Percentiles rank a stretch among this genome's conserved stretches.
Conservation (phyloP, 208 protist species). For the Vickermania spadyakhi region DNA sequence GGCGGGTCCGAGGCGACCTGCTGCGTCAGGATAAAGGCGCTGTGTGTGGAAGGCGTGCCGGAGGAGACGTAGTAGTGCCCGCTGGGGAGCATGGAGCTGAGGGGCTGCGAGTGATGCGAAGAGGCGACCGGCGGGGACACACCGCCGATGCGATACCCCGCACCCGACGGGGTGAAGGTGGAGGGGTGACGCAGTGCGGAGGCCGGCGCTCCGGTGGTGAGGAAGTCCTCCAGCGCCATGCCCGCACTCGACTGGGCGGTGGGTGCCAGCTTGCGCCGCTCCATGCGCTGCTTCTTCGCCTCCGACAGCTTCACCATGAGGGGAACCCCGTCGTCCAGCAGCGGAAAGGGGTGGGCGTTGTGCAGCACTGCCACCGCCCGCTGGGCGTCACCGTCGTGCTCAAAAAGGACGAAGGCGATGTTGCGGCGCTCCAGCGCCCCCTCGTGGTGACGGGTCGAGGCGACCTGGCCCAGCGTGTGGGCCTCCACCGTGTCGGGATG, state of each 20-base stretch:
- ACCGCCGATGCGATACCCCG: not conserved
- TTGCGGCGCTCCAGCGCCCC: slow-evolving; percentile 25
- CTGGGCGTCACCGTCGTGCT: slow-evolving; percentile 43
- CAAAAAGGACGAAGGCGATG: slow-evolving; percentile 74
- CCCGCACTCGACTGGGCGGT: not conserved
- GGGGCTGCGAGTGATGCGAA: not conserved
- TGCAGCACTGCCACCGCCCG: slow-evolving; percentile 35
- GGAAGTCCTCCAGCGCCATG: not conserved
- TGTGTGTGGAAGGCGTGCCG: not conserved
- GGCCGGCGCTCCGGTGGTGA: not conserved
- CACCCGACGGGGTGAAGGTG: not conserved
- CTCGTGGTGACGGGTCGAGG: not conserved
- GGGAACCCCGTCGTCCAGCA: slow-evolving; percentile 33
- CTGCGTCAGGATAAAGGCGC: not conserved
- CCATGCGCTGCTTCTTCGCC: slow-evolving; percentile 39
- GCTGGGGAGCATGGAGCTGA: not conserved
- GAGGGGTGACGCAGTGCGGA: not conserved
- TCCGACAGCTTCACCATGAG: slow-evolving; percentile 65
- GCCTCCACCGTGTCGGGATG: slow-evolving; percentile 50
- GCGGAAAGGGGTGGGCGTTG: slow-evolving; percentile 49
- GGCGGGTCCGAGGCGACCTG: not conserved
- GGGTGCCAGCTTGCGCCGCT: slow-evolving; percentile 13
- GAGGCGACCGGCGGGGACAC: not conserved
- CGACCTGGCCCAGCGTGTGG: not conserved
- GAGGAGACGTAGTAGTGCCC: not conserved